Evolutionary conservation across 2,329 filamentous ascomycete genomes (phyloP).

Genomic region (Pseudopithomyces maydicus): DNA sequence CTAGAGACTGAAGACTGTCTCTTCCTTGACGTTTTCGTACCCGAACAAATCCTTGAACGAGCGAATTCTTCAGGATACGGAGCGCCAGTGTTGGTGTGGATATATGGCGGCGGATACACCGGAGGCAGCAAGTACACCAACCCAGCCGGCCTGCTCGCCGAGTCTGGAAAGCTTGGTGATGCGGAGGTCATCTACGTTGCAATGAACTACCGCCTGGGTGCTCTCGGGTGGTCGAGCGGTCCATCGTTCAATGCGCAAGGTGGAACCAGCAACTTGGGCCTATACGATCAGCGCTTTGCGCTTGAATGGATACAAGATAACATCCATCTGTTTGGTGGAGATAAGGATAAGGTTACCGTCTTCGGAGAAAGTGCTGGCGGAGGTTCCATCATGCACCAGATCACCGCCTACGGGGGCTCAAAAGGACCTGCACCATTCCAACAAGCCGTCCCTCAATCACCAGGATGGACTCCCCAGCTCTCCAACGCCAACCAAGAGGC

Average conservation of each 20-base stretch:
- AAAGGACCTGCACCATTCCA: constrained; percentile 47
- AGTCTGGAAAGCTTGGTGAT: constrained; percentile 46
- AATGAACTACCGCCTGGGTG: constrained; percentile 55
- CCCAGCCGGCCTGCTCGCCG: constrained; percentile 49
- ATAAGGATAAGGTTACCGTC: constrained; percentile 44
- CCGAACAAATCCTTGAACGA: constrained; percentile 45
- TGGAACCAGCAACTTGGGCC: constrained; percentile 39
- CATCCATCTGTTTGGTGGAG: constrained; percentile 47
- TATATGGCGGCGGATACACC: constrained; percentile 58
- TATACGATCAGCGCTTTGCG: constrained; percentile 47
- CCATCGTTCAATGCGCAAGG: constrained; percentile 41
- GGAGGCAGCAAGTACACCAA: constrained; percentile 48
- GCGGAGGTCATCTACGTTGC: constrained; percentile 52
- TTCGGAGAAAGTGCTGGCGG: constrained; percentile 47
- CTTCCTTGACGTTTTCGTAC: constrained; percentile 55
- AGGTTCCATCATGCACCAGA: constrained; percentile 47
- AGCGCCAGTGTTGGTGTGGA: constrained; percentile 56
- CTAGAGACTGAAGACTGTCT: constrained; percentile 54
- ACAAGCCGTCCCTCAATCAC: constrained; percentile 45
- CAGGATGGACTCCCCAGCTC: constrained; percentile 44
- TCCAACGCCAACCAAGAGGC: constrained; percentile 36
- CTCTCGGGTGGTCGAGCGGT: constrained; percentile 42
- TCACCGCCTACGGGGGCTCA: constrained; percentile 46
- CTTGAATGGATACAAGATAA: constrained; percentile 48
- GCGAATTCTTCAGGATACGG: constrained; percentile 37